Conservation (phyloP, 192 early-diverging fungal species). For the Rhizoclosmatium globosum region DNA sequence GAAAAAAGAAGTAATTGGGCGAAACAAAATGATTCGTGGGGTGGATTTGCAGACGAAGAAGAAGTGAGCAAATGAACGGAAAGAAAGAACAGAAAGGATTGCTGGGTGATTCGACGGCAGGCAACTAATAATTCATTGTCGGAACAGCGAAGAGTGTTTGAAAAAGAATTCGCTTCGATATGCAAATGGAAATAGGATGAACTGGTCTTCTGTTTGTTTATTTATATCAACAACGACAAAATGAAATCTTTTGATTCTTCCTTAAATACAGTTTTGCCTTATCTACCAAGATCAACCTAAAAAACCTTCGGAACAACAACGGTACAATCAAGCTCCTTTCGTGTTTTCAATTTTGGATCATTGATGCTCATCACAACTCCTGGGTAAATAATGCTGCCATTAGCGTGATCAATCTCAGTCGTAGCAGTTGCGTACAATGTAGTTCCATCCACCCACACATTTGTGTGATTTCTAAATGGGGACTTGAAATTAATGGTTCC, state of each 20-base stretch:
- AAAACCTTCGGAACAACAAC: background rate
- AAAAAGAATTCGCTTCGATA: too few species aligned
- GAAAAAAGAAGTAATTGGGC: background rate
- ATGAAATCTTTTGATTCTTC: too few species aligned
- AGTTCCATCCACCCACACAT: background rate
- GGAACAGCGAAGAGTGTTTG: too few species aligned
- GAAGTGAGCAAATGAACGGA: background rate
- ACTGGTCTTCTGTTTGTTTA: too few species aligned
- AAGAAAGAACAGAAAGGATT: background rate
- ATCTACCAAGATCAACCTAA: too few species aligned
- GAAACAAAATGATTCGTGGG: conserved; percentile 11
- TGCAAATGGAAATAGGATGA: too few species aligned
- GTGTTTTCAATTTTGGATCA: background rate
- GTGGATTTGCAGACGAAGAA: conserved; percentile 2
- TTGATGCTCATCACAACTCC: background rate
- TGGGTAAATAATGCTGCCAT: background rate
- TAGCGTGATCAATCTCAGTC: background rate
- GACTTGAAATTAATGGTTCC: background rate
- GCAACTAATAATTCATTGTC: too few species aligned
- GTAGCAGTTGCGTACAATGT: background rate
- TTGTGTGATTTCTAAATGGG: background rate
- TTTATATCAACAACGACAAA: too few species aligned
- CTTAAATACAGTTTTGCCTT: too few species aligned
- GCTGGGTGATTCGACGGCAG: too few species aligned
- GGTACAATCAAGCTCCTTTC: background rate